Evolutionary conservation across 2,329 filamentous ascomycete species (phyloP), one percentile per base, ranked within the genome.

Genomic region (Neonectria ditissima): DNA sequence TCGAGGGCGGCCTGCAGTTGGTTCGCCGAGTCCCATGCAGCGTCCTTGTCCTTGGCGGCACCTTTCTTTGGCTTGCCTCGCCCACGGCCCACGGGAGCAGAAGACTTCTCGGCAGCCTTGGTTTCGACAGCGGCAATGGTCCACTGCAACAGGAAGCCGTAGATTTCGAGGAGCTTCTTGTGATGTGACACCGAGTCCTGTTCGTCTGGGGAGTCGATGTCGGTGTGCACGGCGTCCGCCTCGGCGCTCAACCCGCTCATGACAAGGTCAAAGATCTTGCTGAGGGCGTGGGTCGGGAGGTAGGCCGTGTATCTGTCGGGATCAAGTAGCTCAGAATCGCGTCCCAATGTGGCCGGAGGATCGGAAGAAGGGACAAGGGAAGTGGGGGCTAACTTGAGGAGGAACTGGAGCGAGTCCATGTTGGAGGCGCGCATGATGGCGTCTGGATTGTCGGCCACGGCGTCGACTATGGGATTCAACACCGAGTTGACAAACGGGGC

Each of bases 91-190:
- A 86, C 87, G 2, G 91, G 89, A 1, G 90, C 51, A 1, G 91
- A 89, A 0, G 93, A 89, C 80, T 97, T 98, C 79, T 98, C 96
- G 48, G 94, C 92, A 2, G 94, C 92, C 80, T 97, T 97, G 41
- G 92, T 91, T 80, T 99, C 96, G 52, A 97, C 93, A n/a, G 92
- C 93, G 7, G 94, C 91, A 68, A 98, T 91, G 7, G 93, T 92
- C 97, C 96, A 99, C 79, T 97, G 94, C 52, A 99, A 82, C 11
- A 99, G 83, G 75, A 97, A 99, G 34, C 91, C 95, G 77, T 97
- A 98, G 75, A 97, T 92, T 77, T 99, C 96, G 69, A 99, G 86
- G 2, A 97, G 85, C 69, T 92, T 89, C 79, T 97, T 97, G 82
- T 99, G 95, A 73, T 97, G 91, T 41, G 90, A 86, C 50, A 97